phyloP scores from a whole-genome alignment of 1,139 yeast species.

The Pneumocystis oryctolagi region DNA sequence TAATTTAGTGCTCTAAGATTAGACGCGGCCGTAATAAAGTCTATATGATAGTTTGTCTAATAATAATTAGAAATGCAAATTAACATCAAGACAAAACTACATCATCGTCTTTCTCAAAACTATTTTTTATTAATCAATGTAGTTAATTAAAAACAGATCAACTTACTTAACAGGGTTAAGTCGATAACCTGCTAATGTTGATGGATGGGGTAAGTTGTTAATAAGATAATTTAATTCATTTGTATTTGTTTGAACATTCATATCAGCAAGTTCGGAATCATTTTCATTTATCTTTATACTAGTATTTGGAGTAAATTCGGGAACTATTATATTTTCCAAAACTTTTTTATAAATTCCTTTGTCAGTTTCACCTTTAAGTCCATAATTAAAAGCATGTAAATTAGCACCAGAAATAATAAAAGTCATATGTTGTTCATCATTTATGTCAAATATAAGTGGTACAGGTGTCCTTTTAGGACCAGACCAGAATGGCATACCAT shows the following conservation, averaged over 20 bases:
- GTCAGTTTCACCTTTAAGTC: slow-evolving; percentile 41
- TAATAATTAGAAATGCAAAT: not conserved
- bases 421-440: slow-evolving; percentile 62
- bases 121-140: not conserved
- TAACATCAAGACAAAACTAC: not conserved
- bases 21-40: slow-evolving; percentile 92
- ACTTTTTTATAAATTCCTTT: slow-evolving; percentile 32
- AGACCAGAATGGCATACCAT: slow-evolving; percentile 93
- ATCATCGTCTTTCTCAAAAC: slow-evolving; percentile 92
- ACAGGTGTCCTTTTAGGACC: slow-evolving; percentile 95
- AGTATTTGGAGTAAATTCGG: slow-evolving; percentile 57
- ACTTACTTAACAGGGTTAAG: slow-evolving; percentile 54
- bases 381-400: slow-evolving; percentile 77
- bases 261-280: slow-evolving; percentile 74
- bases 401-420: slow-evolving; percentile 84
- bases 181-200: slow-evolving; percentile 77
- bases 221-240: slow-evolving; percentile 42
- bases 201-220: slow-evolving; percentile 72
- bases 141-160: not conserved
- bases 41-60: slow-evolving; percentile 77
- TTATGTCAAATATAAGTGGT: slow-evolving; percentile 60
- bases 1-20: slow-evolving; percentile 90
- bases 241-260: slow-evolving; percentile 38
- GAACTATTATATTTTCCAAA: slow-evolving; percentile 41
- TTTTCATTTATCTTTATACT: slow-evolving; percentile 72